Base-by-base conservation (phyloP, 1,139 yeast genomes). In the Magnusiomyces suaveolens region DNA sequence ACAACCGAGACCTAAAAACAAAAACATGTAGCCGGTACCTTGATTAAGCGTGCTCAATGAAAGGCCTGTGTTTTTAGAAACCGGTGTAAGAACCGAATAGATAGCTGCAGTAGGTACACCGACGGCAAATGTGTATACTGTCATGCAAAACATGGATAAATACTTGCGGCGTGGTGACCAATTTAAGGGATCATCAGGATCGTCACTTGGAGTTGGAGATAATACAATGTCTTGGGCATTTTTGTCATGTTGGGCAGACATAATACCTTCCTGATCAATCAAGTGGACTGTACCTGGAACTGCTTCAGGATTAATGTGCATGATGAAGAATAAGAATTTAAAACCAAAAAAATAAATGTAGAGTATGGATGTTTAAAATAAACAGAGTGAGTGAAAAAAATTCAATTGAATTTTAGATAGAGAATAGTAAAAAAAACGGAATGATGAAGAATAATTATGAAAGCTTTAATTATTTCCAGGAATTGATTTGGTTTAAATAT, bases 271-370 rank as follows among this genome's bases (percentile, higher is more conserved):
- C 38, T 75, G 54, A 63, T 81, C 85, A 20, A 82, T 78, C 50
- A 82, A 70, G 56, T 79, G 82, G 12, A 80, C 72, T 3, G 86
- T 82, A 26, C 87, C 87, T 0, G 87, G 87, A 43, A 81, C 74
- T 10, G 74, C 71, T 23, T 75, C 73, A 52, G 63, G 68, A 60
- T 73, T 72, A 25, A 57, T 51, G 32, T 51, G 52, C 58, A 55
- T 56, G 29, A 46, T 52, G 23, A 29, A 29, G 14, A 14, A 20
- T 29, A 18, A 2, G 8, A 26, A 47, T n/a, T 29, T 29, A 29
- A 29, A 29, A 29, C 33, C 10, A 38, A 38, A 18, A 38, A n/a
- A 4, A n/a, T n/a, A 38, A 38, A 16, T 38, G 43, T 38, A 38
- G 16, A 38, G 43, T 29, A 6, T n/a, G n/a, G n/a, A n/a, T n/a